Percentiles rank a stretch among this genome's conserved stretches.
phyloP scores from a whole-genome alignment of 768 basidiomycete species.

The Cystofilobasidium macerans region DNA sequence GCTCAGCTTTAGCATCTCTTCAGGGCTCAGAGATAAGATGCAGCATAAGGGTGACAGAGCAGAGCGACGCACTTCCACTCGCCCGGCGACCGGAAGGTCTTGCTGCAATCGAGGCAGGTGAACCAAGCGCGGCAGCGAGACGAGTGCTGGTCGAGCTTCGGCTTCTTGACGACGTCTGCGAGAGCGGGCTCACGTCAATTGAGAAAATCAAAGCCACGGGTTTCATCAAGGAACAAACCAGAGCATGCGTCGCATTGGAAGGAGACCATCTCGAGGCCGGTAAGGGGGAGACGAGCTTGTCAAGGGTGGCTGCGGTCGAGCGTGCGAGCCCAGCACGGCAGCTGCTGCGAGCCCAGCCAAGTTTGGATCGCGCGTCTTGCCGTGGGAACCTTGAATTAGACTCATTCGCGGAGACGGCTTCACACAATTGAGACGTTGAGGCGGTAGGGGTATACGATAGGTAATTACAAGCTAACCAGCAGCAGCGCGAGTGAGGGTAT shows the following conservation, averaged over 20 bases:
- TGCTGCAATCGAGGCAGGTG: slow-evolving; percentile 26
- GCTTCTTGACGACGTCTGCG: slow-evolving; percentile 24
- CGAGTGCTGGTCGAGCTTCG: slow-evolving; percentile 25
- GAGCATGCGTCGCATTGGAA: slow-evolving; percentile 22
- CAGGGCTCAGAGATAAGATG: neutral
- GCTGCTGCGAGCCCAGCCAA: too few relatives aligned
- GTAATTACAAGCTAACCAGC: too few relatives aligned
- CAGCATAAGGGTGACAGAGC: neutral
- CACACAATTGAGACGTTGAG: too few relatives aligned
- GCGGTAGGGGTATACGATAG: too few relatives aligned
- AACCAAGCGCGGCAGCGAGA: slow-evolving; percentile 21
- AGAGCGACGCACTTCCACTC: slow-evolving; percentile 17
- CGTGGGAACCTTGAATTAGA: too few relatives aligned
- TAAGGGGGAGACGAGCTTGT: too few relatives aligned
- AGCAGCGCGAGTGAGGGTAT: too few relatives aligned
- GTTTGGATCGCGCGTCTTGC: too few relatives aligned
- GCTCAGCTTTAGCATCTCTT: neutral
- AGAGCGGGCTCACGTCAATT: neutral
- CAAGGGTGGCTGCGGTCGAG: too few relatives aligned
- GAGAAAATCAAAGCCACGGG: neutral
- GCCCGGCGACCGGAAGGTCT: slow-evolving; percentile 17
- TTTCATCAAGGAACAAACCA: neutral
- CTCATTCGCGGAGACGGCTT: too few relatives aligned
- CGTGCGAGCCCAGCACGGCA: too few relatives aligned
- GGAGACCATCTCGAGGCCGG: slow-evolving; percentile 15